Evolutionary conservation across 257 asterid species (phyloP).

Genomic region (Solanum chiquidenum): DNA sequence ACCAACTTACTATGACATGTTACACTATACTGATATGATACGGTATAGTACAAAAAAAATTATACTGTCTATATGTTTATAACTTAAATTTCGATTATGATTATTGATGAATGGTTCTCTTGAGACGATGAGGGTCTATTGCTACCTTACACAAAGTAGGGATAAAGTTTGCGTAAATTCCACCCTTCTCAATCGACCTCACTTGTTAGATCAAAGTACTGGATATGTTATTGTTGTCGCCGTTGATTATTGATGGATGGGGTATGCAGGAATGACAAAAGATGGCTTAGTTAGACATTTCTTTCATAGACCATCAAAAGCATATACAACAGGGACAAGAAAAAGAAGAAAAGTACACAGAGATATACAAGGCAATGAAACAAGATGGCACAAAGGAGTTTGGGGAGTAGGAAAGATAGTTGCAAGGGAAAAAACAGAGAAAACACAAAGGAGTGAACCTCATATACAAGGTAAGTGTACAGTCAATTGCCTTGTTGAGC

Average conservation of each 20-base stretch:
- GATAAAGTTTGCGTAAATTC: no score
- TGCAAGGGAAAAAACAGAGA: neutral
- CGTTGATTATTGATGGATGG: neutral
- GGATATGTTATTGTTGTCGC: no score
- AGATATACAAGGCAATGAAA: constrained; percentile 24
- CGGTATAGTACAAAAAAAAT: no score
- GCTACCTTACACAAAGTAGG: no score
- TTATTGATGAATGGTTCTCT: neutral
- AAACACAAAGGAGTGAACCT: neutral
- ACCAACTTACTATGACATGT: neutral
- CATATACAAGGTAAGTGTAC: neutral
- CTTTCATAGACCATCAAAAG: constrained; percentile 39
- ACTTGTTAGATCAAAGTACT: no score
- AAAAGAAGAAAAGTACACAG: constrained; percentile 40
- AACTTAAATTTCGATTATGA: neutral
- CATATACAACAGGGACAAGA: constrained; percentile 36
- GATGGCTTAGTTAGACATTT: constrained; percentile 35
- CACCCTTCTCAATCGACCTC: no score
- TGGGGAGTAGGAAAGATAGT: neutral
- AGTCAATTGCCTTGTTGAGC: neutral
- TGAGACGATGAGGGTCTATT: no score
- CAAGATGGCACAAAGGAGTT: constrained; percentile 21
- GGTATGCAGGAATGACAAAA: constrained; percentile 23
- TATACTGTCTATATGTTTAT: no score
- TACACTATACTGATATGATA: no score